Evolutionary conservation across 2,329 filamentous ascomycete species (phyloP), one percentile per base, ranked within the genome.

Genomic region (Aspergillus neotritici): DNA sequence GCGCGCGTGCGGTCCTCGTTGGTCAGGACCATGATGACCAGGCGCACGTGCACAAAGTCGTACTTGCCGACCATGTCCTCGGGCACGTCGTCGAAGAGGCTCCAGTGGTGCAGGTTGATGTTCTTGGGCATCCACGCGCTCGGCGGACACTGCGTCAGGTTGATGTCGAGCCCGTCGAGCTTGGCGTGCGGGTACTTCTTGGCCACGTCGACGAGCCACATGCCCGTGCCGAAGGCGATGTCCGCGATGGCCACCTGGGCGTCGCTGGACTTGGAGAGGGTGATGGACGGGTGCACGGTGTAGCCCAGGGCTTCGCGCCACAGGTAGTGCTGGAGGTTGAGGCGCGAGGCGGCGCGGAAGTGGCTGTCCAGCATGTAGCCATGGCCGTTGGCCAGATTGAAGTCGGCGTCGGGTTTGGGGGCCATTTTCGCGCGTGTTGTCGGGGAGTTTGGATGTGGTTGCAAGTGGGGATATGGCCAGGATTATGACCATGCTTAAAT

Each of bases 281-380:
- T 33, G 34, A 64, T 55, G 10, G 41, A 38, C 3, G 57, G 59
- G 37, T 65, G 61, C 7, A 65, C 46, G 25, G 46, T 52, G 38
- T 48, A 62, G 14, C 51, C 45, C 3, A 58, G 51, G 9, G 51
- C 47, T 15, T 57, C 48, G 34, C 52, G 52, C 56, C 55, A 66
- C 5, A 62, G 50, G 28, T 55, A 57, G 31, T 64, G 57, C 37
- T 65, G 60, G 31, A 61, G 46, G 33, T 62, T 57, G 1, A 63
- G 45, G 12, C 54, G 50, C 13, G 31, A 40, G 5, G 41, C 48
- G 9, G 41, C 38, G 21, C 44, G 50, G 34, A 25, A 25, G 7
- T 48, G 41, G 31, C 13, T 41, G 25, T 47, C 41, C 6, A 50
- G 45, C 15, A 43, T 41, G 38, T 46, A 52, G 17, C 46, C 40